Conservation (phyloP, 176 grass and related monocot genomes). For the Carex pumila region DNA sequence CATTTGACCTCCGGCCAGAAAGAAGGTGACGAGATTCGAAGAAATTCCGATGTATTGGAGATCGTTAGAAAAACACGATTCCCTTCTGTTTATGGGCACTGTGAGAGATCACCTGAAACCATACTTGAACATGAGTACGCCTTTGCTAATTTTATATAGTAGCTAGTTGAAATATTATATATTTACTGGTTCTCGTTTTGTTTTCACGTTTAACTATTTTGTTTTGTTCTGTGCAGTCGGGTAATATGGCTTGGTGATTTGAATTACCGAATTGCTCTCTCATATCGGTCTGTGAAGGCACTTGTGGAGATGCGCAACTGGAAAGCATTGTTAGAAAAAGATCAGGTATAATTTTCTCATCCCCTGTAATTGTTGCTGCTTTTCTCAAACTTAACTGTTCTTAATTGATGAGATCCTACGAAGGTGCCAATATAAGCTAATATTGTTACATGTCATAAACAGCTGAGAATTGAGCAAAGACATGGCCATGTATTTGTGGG, state of each 20-base stretch:
- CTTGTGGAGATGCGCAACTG: constrained; percentile 98
- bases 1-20: constrained; percentile 98
- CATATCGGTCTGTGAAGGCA: constrained; percentile 88
- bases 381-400: constrained; percentile 6
- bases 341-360: constrained; percentile 57
- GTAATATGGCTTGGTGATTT: constrained; percentile 97
- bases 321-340: constrained; percentile 97
- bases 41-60: constrained; percentile 88
- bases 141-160: neutral
- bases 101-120: constrained; percentile 77
- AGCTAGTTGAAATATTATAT: neutral
- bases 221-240: constrained; percentile 46
- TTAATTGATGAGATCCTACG: neutral
- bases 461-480: constrained; percentile 91
- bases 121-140: constrained; percentile 95
- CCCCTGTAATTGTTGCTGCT: neutral
- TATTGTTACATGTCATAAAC: constrained; percentile 4
- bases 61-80: constrained; percentile 92
- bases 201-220: neutral
- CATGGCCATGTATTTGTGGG: constrained; percentile 70
- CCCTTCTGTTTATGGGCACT: constrained; percentile 63
- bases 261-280: constrained; percentile 97
- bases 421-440: neutral
- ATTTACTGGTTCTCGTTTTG: neutral
- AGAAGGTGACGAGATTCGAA: constrained; percentile 79